Percentiles rank a stretch among this genome's conserved stretches.
phyloP scores from a whole-genome alignment of 345 rosid species.

The Microcos paniculata region DNA sequence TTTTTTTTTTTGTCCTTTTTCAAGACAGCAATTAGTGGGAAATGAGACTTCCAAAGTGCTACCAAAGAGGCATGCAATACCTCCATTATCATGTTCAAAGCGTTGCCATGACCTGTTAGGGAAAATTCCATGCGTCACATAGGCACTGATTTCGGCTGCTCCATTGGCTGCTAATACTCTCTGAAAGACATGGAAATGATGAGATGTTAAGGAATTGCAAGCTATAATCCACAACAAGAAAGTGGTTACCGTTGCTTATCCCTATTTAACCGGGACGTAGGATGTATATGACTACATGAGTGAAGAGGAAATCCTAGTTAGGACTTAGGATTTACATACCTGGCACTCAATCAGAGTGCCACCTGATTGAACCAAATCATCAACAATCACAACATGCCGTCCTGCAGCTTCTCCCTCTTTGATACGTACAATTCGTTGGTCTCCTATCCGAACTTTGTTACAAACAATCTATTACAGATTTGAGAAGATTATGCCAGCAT shows the following conservation, averaged over 20 bases:
- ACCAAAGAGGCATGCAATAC: constrained; percentile 34
- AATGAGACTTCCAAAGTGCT: neutral
- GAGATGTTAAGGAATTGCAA: neutral
- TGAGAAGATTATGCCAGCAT: constrained; percentile 7
- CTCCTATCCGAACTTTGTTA: constrained; percentile 90
- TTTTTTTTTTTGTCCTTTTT: neutral
- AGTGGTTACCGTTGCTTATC: neutral
- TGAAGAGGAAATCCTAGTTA: neutral
- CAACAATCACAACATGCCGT: constrained; percentile 90
- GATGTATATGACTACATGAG: neutral
- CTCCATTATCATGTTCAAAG: constrained; percentile 78
- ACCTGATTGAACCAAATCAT: constrained; percentile 97
- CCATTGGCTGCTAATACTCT: constrained; percentile 91
- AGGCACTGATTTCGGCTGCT: constrained; percentile 88
- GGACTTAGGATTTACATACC: constrained; percentile 38
- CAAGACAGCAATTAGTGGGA: neutral
- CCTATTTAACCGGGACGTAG: neutral
- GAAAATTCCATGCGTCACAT: constrained; percentile 94
- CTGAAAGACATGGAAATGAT: constrained; percentile 38
- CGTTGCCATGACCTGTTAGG: constrained; percentile 90
- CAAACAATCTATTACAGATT: constrained; percentile 67
- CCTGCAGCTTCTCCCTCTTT: constrained; percentile 90
- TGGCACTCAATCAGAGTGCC: constrained; percentile 95
- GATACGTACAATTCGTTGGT: constrained; percentile 80
- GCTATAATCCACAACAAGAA: neutral